Percentiles rank a stretch among this genome's conserved stretches.
These are phyloP conservation scores for Stephania yunnanensis DNA, from an alignment of 164 flowering plant species.

Conservation along the genomic window DNA sequence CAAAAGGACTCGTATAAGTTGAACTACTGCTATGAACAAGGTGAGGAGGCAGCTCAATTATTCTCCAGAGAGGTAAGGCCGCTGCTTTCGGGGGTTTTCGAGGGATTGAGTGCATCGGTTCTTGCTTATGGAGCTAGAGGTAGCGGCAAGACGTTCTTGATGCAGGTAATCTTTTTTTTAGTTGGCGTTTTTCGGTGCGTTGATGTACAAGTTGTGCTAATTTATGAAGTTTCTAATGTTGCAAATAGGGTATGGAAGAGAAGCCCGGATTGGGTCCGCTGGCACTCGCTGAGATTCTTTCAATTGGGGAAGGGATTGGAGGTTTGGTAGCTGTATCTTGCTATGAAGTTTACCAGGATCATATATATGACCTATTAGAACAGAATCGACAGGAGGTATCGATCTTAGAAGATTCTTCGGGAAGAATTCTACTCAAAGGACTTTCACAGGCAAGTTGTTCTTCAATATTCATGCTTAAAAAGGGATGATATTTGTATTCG, in stretches of 20 bases:
- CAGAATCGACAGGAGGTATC: neutral
- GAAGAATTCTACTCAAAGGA: conserved; percentile 8
- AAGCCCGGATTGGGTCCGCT: conserved; percentile 1
- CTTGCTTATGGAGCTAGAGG: conserved; percentile 8
- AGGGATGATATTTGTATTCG: neutral
- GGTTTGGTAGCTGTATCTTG: neutral
- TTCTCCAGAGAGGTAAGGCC: conserved; percentile 4
- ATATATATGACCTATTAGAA: conserved; percentile 3
- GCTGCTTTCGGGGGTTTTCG: neutral
- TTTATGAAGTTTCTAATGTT: neutral
- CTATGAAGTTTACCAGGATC: conserved; percentile 8
- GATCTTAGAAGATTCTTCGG: neutral
- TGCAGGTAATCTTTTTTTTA: neutral
- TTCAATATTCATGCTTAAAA: neutral
- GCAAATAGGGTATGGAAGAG: conserved; percentile 5
- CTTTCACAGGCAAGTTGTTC: conserved; percentile 6
- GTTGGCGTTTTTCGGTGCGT: neutral
- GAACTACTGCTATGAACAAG: conserved; percentile 1
- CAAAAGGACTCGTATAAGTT: conserved; percentile 6
- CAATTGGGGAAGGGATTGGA: neutral
- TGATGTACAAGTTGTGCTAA: neutral
- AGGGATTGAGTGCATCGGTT: conserved; percentile 1
- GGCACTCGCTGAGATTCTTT: conserved; percentile 4
- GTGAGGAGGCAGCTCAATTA: neutral
- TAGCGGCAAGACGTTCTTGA: conserved; percentile 5